Evolutionary conservation across 2,329 filamentous ascomycete genomes (phyloP), one percentile per base, ranked within the genome.

Genomic region (Diaporthe helianthi): DNA sequence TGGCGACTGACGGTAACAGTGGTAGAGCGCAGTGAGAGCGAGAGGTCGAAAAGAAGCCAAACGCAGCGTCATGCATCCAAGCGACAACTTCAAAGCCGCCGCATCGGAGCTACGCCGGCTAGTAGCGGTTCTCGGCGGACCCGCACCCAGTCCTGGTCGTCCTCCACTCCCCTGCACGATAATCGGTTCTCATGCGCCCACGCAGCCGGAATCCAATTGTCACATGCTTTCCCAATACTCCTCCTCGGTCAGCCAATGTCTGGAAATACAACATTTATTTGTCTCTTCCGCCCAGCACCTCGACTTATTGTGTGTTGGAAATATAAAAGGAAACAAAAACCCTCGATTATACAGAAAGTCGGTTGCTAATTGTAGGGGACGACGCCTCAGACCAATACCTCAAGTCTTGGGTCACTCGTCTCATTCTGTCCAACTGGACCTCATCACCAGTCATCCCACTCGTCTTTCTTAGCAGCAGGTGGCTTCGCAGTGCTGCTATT

Each of bases 381-480:
- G 44, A 47, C n/a, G 29, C 44, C 58, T 63, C 29, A 19, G 7
- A 24, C 33, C 29, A 51, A 51, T 33, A 19, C 31, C 44, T 31
- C 51, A 54, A 33, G 15, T 38, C 15, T 31, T 29, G 15, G 24
- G 29, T 26, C 7, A 19, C 49, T 53, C 29, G 19, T 44, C 33
- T 46, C 26, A 29, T 31, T 12, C n/a, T n/a, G n/a, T n/a, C n/a
- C n/a, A n/a, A 8, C 33, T 36, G 10, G 17, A 29, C 46, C 24
- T 60, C 44, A 68, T 83, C 79, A 89, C 87, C 87, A 89, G 73
- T 89, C 87, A 78, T 90, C 88, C 88, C 88, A 90, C 70, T 89
- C 86, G 73, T 90, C 88, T 67, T 82, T 82, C 76, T 82, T 81
- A 17, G 77, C 73, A 73, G 77, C 74, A 31, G 78, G 77, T 41